phyloP scores from a whole-genome alignment of 305 asterid genomes.

The Ilex paraguariensis region DNA sequence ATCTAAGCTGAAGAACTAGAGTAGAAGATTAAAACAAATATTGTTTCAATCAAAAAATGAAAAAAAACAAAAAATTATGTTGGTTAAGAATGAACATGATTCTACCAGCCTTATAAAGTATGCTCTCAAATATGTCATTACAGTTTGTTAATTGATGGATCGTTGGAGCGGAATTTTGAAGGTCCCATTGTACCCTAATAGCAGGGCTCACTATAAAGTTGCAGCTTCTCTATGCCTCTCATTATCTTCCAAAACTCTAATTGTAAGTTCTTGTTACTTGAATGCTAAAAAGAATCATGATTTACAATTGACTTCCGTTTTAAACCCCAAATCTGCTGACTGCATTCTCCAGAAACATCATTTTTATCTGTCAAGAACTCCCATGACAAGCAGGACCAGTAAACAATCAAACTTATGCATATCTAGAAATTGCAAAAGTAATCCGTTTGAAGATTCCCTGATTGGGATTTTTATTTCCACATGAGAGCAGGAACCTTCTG shows the following conservation, averaged over 20 bases:
- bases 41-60: too few species aligned
- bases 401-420: too few species aligned
- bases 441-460: not conserved
- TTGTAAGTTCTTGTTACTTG: slow-evolving; percentile 39
- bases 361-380: not conserved
- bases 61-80: too few species aligned
- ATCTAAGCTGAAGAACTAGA: too few species aligned
- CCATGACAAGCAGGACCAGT: too few species aligned
- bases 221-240: slow-evolving; percentile 81
- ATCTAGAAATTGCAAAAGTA: too few species aligned
- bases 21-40: too few species aligned
- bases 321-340: too few species aligned
- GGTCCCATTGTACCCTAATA: slow-evolving; percentile 57
- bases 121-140: slow-evolving; percentile 4
- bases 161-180: slow-evolving; percentile 82
- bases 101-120: not conserved
- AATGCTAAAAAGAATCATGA: too few species aligned
- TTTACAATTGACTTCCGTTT: too few species aligned
- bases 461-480: slow-evolving; percentile 9
- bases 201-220: slow-evolving; percentile 50
- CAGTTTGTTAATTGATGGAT: slow-evolving; percentile 46
- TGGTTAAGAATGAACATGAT: too few species aligned
- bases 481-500: slow-evolving; percentile 64
- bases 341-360: not conserved
- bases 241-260: slow-evolving; percentile 41